Evolutionary conservation across 257 asterid genomes (phyloP).

Genomic region (Echites panduratus): DNA sequence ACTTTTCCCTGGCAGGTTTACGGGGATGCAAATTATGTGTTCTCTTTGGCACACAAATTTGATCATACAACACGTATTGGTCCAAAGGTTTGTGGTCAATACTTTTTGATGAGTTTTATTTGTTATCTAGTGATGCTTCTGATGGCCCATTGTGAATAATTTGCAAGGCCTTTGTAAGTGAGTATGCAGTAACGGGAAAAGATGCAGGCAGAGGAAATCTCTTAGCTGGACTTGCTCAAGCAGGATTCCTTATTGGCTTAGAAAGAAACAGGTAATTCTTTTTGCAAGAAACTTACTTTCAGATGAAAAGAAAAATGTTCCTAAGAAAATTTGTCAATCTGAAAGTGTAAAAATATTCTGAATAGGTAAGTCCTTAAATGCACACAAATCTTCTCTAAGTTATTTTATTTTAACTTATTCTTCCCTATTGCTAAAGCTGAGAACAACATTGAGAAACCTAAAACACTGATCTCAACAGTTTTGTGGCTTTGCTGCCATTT

Average conservation of each 20-base stretch:
- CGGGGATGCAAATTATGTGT: slow-evolving; percentile 49
- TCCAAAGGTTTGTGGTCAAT: slow-evolving; percentile 59
- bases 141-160: not conserved
- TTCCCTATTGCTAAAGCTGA: not conserved
- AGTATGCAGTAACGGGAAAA: slow-evolving; percentile 81
- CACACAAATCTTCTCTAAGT: too few species aligned
- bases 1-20: slow-evolving; percentile 46
- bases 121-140: slow-evolving; percentile 10
- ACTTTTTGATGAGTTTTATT: slow-evolving; percentile 3
- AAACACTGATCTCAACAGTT: not conserved
- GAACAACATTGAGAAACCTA: not conserved
- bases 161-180: slow-evolving; percentile 90
- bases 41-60: slow-evolving; percentile 42
- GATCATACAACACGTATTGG: slow-evolving; percentile 54
- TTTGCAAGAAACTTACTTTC: not conserved
- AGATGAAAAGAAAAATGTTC: not conserved
- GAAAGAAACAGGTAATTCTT: slow-evolving; percentile 61
- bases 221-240: slow-evolving; percentile 82
- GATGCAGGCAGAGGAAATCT: slow-evolving; percentile 86
- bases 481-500: not conserved
- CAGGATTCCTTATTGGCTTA: slow-evolving; percentile 83
- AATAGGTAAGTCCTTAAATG: not conserved
- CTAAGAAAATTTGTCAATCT: not conserved
- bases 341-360: not conserved
- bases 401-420: too few species aligned